Evolutionary conservation across 352 stramenopile species (phyloP), one percentile per base, ranked within the genome.

Genomic region (Globisporangium abappressorium): DNA sequence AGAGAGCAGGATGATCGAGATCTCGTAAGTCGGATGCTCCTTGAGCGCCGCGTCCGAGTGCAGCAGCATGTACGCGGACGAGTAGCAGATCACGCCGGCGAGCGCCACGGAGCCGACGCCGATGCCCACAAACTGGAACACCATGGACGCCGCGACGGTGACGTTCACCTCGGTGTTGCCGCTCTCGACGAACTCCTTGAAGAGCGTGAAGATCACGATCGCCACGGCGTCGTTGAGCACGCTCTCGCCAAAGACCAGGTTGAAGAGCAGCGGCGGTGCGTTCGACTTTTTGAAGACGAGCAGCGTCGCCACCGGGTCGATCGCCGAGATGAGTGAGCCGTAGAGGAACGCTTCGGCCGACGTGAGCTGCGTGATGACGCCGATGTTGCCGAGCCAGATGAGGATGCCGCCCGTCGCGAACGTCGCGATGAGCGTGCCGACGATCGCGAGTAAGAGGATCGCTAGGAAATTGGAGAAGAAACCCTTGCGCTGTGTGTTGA

Each of bases 181-280:
- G 22, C 62, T 67, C 66, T 75, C 69, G 75, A 94, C 89, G 14
- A 80, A 84, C 12, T 73, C 46, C 53, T 84, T 73, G 60, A 85
- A 86, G 5, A 88, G 65, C 34, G 71, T 73, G 55, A 86, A 98
- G 46, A 97, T 63, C 9, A 95, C 88, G 33, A 98, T 90, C 3
- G 79, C 82, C 83, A 68, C 43, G 15, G 54, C 60, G 66, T 66
- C 65, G 70, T 96, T 97, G 24, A 97, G 73, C 22, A 93, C 84
- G 30, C 74, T 89, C 75, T 97, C 90, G 33, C 90, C 90, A 74
- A 96, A 97, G 7, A 95, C 82, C 15, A 97, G 75, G 68, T 95
- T 95, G 73, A 96, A 95, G 18, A 97, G 71, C 46, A 82, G 75
- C 30, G 87, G 74, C 24, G 75, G 74, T 28, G 75, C 76, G 22